Evolutionary conservation across 2,329 filamentous ascomycete genomes (phyloP), one percentile per base, ranked within the genome.

Genomic region (Hirsutella minnesotensis): DNA sequence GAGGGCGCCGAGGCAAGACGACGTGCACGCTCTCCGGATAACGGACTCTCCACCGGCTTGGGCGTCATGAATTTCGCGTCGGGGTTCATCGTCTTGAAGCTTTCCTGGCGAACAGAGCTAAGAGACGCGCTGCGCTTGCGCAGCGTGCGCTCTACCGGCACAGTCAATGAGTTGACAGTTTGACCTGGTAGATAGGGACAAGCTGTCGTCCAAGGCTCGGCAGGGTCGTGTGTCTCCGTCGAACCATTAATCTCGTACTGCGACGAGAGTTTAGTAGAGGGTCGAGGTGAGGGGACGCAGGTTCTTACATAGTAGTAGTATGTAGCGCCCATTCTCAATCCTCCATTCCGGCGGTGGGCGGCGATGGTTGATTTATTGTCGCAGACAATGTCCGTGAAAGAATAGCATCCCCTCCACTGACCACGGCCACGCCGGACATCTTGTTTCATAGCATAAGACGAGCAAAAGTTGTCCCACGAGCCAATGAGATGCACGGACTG

Each of bases 391-490:
- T 92, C 79, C 48, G 82, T 79, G 63, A 95, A 95, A 31, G 77
- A 77, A 66, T 92, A 85, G 60, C 87, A 94, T 36, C 88, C 90
- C 56, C 81, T 80, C 88, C 88, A 95, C 61, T 86, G 79, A 48
- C 80, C 79, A 45, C 71, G 72, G 51, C 86, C 83, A 52, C 83
- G 79, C 57, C 83, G 79, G 49, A 66, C 67, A 64, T 96, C 90
- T 53, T 80, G 77, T 59, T 90, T 79, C 80, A 96, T 88, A 38
- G 69, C 69, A 68, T 95, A 90, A 40, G 78, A 69, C 56, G 75
- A 79, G 47, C 73, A 70, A 65, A 95, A 95, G 67, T 95, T 95
- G 67, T 95, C 89, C 90, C 90, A 96, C 49, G 88, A 95, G 48
- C 90, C 90, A 53, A 92, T 72, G 38, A 95, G 73, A 56, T 85